phyloP scores from a whole-genome alignment of 2,329 filamentous ascomycete species.

The Aspergillus bombycis region DNA sequence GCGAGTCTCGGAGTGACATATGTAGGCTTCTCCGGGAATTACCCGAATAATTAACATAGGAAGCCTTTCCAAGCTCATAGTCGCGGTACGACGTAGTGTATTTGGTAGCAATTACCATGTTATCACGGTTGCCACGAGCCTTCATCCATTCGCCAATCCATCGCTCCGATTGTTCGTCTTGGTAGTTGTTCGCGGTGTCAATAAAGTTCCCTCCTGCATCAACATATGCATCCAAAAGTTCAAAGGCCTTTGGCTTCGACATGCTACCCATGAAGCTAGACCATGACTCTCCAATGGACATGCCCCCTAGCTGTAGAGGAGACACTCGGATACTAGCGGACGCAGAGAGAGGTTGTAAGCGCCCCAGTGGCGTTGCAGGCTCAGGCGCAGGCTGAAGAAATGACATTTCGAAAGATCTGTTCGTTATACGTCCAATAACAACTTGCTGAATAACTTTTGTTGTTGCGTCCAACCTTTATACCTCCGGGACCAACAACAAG shows the following conservation, averaged over 20 bases:
- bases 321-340: conserved; percentile 68
- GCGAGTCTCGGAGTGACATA: conserved; percentile 47
- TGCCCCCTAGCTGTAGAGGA: conserved; percentile 54
- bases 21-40: conserved; percentile 50
- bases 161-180: conserved; percentile 63
- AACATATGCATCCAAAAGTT: conserved; percentile 68
- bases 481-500: no score
- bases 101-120: conserved; percentile 73
- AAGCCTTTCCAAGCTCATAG: conserved; percentile 54
- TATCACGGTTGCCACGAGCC: conserved; percentile 63
- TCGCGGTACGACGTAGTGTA: conserved; percentile 54
- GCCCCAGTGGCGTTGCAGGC: no score
- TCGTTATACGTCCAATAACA: no score
- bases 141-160: conserved; percentile 75
- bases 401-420: no score
- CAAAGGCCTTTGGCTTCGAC: conserved; percentile 60
- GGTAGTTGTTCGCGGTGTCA: conserved; percentile 72
- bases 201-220: conserved; percentile 73
- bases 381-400: no score
- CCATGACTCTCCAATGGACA: conserved; percentile 45
- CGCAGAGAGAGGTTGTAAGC: conserved; percentile 54
- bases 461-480: no score
- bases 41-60: conserved; percentile 44
- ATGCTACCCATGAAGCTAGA: conserved; percentile 65
- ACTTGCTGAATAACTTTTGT: no score